Evolutionary conservation across 2,329 filamentous ascomycete genomes (phyloP).

Genomic region (Didymella arachidicola): DNA sequence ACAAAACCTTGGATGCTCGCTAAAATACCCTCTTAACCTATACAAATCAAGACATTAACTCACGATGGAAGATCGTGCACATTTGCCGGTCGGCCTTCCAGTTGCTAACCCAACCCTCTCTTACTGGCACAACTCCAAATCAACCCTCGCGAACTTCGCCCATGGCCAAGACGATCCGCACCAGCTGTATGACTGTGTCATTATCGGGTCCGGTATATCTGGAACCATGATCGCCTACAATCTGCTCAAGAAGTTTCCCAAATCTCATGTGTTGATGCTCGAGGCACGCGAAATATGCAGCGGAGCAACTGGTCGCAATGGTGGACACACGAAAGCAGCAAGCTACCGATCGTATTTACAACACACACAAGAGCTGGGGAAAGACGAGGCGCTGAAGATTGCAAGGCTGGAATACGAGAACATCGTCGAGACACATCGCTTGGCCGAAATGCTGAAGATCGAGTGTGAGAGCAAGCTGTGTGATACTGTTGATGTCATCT

Average conservation of each 20-base stretch:
- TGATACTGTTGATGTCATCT: slow-evolving; percentile 66
- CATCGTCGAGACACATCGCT: slow-evolving; percentile 63
- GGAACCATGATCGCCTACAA: slow-evolving; percentile 51
- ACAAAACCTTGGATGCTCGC: not conserved
- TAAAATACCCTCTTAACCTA: not conserved
- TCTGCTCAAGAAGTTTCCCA: slow-evolving; percentile 32
- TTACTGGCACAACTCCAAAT: slow-evolving; percentile 54
- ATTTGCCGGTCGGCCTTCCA: slow-evolving; percentile 45
- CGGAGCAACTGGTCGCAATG: slow-evolving; percentile 55
- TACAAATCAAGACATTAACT: not conserved
- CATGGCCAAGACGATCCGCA: slow-evolving; percentile 36
- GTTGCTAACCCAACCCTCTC: slow-evolving; percentile 46
- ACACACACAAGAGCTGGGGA: slow-evolving; percentile 57
- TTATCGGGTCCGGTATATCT: slow-evolving; percentile 54
- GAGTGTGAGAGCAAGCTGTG: slow-evolving; percentile 58
- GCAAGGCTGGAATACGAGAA: slow-evolving; percentile 52
- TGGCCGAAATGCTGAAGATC: slow-evolving; percentile 58
- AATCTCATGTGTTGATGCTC: slow-evolving; percentile 46
- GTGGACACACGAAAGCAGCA: slow-evolving; percentile 60
- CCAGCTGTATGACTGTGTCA: slow-evolving; percentile 43
- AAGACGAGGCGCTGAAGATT: slow-evolving; percentile 57
- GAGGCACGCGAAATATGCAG: slow-evolving; percentile 51
- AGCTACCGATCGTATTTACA: slow-evolving; percentile 61
- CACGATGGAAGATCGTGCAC: slow-evolving; percentile 41
- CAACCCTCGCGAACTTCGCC: slow-evolving; percentile 45